A percentile compares a stretch with the other conserved stretches of the same genome.
Conservation (phyloP, 1,139 yeast genomes). For the Sugiyamaella castrensis region DNA sequence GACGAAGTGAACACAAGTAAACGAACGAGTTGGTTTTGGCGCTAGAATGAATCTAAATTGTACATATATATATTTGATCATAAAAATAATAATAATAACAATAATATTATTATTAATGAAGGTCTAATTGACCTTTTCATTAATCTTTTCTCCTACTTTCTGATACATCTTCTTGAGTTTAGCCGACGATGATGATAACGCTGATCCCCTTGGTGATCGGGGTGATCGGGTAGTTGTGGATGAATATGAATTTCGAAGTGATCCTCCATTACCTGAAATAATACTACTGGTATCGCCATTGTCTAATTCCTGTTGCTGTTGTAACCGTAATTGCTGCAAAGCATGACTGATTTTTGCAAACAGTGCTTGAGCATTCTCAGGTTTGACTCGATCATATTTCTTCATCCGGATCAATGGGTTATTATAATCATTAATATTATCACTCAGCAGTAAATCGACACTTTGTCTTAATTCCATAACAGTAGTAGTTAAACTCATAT, state of each 20-base stretch:
- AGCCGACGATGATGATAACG: conserved; percentile 16
- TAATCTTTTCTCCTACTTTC: conserved; percentile 24
- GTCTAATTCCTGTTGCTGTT: conserved; percentile 11
- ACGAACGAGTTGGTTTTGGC: conserved; percentile 5
- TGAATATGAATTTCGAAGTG: conserved; percentile 8
- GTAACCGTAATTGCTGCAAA: conserved; percentile 19
- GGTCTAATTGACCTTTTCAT: conserved; percentile 19
- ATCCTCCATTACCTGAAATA: conserved; percentile 10
- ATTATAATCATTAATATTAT: conserved; percentile 51
- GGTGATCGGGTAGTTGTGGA: conserved; percentile 10
- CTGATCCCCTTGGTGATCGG: not conserved
- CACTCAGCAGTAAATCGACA: conserved; percentile 51
- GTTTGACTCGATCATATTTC: conserved; percentile 58
- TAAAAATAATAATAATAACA: not conserved
- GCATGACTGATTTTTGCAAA: conserved; percentile 42
- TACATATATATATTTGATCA: not conserved
- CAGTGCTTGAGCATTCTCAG: conserved; percentile 54
- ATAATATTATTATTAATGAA: not conserved
- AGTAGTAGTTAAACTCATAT: conserved; percentile 41
- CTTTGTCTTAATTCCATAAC: conserved; percentile 61
- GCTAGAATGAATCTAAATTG: not conserved
- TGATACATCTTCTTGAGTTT: conserved; percentile 27
- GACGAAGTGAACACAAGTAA: not conserved
- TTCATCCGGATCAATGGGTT: conserved; percentile 55
- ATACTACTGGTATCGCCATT: conserved; percentile 5